Percentiles rank a stretch among this genome's conserved stretches.
Evolutionary conservation across 768 basidiomycete genomes (phyloP).

Genomic region (Trametes meyenii): DNA sequence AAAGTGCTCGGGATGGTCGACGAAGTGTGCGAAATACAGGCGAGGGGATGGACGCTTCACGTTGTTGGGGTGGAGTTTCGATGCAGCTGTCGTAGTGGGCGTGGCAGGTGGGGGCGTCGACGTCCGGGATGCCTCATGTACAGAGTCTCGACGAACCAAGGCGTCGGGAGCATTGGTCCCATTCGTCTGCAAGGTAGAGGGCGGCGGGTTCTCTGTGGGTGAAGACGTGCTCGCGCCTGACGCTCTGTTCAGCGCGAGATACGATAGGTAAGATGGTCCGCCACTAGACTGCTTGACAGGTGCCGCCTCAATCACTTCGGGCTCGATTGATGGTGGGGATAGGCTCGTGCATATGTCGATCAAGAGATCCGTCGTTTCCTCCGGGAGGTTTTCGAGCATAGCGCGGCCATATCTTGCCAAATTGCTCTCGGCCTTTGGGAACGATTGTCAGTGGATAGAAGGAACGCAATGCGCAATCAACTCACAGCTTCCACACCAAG

Average conservation of each 20-base stretch:
- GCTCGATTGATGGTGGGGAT: slow-evolving; percentile 46
- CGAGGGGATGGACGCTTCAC: slow-evolving; percentile 74
- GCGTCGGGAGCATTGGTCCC: background rate
- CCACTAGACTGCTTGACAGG: slow-evolving; percentile 34
- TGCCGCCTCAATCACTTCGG: slow-evolving; percentile 39
- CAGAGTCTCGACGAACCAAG: slow-evolving; percentile 38
- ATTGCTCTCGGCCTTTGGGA: slow-evolving; percentile 77
- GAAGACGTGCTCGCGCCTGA: slow-evolving; percentile 34
- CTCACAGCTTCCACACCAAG: slow-evolving; percentile 81
- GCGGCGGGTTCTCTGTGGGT: slow-evolving; percentile 1
- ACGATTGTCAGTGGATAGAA: background rate
- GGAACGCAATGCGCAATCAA: slow-evolving; percentile 19
- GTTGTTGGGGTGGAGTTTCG: slow-evolving; percentile 32
- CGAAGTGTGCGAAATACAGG: slow-evolving; percentile 91
- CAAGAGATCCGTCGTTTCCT: slow-evolving; percentile 87
- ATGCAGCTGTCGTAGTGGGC: slow-evolving; percentile 21
- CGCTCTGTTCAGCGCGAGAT: slow-evolving; percentile 72
- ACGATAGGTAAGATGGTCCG: slow-evolving; percentile 73
- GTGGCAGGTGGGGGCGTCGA: slow-evolving; percentile 34
- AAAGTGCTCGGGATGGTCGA: slow-evolving; percentile 85
- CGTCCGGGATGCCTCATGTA: slow-evolving; percentile 34
- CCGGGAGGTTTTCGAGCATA: slow-evolving; percentile 78
- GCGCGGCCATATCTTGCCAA: slow-evolving; percentile 87
- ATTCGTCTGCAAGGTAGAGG: slow-evolving; percentile 1
- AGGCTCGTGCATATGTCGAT: slow-evolving; percentile 88